Evolutionary conservation across 768 basidiomycete genomes (phyloP).

Genomic region (Suillus spraguei): DNA sequence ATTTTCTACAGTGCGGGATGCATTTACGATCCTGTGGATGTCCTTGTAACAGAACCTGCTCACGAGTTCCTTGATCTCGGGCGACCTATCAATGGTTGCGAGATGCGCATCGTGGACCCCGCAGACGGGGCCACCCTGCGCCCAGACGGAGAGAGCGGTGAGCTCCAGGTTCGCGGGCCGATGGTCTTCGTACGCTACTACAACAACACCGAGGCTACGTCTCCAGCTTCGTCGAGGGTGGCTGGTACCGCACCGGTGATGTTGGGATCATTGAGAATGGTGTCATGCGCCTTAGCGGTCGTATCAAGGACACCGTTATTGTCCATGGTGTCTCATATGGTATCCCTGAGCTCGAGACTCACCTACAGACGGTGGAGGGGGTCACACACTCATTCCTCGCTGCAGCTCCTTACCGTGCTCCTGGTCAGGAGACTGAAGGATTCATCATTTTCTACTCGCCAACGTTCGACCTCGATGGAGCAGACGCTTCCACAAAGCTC

Average conservation of each 20-base stretch:
- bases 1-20: slow-evolving; percentile 34
- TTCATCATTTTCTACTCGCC: slow-evolving; percentile 41
- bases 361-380: slow-evolving; percentile 39
- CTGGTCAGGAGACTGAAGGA: slow-evolving; percentile 41
- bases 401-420: slow-evolving; percentile 39
- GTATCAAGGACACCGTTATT: slow-evolving; percentile 43
- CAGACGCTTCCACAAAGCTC: slow-evolving; percentile 28
- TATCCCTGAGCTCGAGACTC: slow-evolving; percentile 37
- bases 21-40: slow-evolving; percentile 38
- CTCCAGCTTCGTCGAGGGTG: slow-evolving; percentile 48
- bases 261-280: slow-evolving; percentile 40
- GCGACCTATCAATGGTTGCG: slow-evolving; percentile 31
- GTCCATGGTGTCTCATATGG: slow-evolving; percentile 42
- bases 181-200: slow-evolving; percentile 47
- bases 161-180: slow-evolving; percentile 44
- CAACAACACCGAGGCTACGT: slow-evolving; percentile 50
- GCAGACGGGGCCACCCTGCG: slow-evolving; percentile 30
- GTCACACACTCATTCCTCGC: slow-evolving; percentile 34
- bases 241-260: slow-evolving; percentile 68
- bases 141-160: slow-evolving; percentile 37
- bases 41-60: slow-evolving; percentile 16
- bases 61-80: slow-evolving; percentile 43
- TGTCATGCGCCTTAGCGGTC: slow-evolving; percentile 37
- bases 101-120: slow-evolving; percentile 39
- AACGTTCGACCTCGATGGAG: slow-evolving; percentile 24